A percentile compares a stretch with the other conserved stretches of the same genome.
Conservation (phyloP, 768 basidiomycete genomes). For the Lactarius indigo region DNA sequence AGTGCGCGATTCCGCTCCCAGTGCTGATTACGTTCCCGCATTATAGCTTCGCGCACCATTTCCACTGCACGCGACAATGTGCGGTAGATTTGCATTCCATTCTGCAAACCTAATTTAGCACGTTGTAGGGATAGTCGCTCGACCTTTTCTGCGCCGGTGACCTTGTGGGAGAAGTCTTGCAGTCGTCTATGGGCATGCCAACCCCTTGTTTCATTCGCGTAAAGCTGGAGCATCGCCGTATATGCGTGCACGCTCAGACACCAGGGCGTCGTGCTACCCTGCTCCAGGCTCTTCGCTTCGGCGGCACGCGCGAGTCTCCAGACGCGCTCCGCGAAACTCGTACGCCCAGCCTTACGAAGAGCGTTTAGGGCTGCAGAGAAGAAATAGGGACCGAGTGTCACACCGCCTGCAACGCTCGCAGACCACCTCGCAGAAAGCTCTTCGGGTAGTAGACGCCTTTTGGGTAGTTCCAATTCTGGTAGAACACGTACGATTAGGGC, state of each 20-base stretch:
- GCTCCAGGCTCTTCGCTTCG: slow-evolving; percentile 46
- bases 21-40: neutral
- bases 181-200: slow-evolving; percentile 11
- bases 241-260: slow-evolving; percentile 62
- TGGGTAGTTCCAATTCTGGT: slow-evolving; percentile 44
- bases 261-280: slow-evolving; percentile 51
- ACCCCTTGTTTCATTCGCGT: slow-evolving; percentile 43
- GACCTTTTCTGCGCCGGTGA: neutral
- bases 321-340: slow-evolving; percentile 56
- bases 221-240: slow-evolving; percentile 66
- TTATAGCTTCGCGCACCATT: slow-evolving; percentile 1
- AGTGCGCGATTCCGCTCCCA: neutral
- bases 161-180: slow-evolving; percentile 25
- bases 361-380: slow-evolving; percentile 60
- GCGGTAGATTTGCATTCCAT: slow-evolving; percentile 14
- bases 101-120: neutral
- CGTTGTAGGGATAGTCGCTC: neutral
- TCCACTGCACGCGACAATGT: slow-evolving; percentile 1
- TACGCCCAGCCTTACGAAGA: slow-evolving; percentile 51
- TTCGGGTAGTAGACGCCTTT: neutral
- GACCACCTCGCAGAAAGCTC: slow-evolving; percentile 7
- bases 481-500: slow-evolving; percentile 51
- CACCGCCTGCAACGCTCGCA: neutral
- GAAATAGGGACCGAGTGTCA: slow-evolving; percentile 52
- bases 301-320: slow-evolving; percentile 61